Percentiles rank a stretch among this genome's conserved stretches.
phyloP scores from a whole-genome alignment of 208 protist species.

The Acanthamoeba healyi region DNA sequence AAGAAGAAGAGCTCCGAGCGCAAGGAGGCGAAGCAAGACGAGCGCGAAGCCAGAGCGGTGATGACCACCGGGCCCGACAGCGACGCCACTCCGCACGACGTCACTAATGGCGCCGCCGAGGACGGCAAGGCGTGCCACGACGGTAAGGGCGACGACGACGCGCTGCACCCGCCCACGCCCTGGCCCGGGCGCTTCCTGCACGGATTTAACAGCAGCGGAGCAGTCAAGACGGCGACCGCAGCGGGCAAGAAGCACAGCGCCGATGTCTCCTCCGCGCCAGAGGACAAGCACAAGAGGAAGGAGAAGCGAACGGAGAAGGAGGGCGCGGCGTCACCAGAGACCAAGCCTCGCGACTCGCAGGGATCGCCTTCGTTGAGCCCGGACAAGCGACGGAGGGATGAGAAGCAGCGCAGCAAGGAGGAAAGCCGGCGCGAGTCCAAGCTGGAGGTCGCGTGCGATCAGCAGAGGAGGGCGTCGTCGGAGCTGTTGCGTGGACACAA shows the following conservation, averaged over 20 bases:
- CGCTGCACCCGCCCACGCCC: constrained; percentile 6
- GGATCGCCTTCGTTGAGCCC: too few species aligned
- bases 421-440: not conserved
- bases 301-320: not conserved
- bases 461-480: constrained; percentile 22
- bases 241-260: not conserved
- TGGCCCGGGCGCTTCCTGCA: constrained; percentile 10
- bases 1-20: constrained; percentile 17
- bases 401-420: not conserved
- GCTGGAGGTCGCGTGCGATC: not conserved
- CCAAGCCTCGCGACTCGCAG: not conserved
- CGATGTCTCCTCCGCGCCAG: not conserved
- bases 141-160: not conserved
- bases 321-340: not conserved
- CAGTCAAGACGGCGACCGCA: not conserved
- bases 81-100: not conserved
- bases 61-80: not conserved
- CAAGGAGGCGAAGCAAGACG: not conserved
- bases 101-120: not conserved
- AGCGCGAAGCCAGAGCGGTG: not conserved
- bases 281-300: not conserved
- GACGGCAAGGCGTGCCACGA: not conserved
- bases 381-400: not conserved
- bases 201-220: not conserved
- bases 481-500: constrained; percentile 29